phyloP scores from a whole-genome alignment of 805 yeast species.

The Saturnispora kantuleensis region DNA sequence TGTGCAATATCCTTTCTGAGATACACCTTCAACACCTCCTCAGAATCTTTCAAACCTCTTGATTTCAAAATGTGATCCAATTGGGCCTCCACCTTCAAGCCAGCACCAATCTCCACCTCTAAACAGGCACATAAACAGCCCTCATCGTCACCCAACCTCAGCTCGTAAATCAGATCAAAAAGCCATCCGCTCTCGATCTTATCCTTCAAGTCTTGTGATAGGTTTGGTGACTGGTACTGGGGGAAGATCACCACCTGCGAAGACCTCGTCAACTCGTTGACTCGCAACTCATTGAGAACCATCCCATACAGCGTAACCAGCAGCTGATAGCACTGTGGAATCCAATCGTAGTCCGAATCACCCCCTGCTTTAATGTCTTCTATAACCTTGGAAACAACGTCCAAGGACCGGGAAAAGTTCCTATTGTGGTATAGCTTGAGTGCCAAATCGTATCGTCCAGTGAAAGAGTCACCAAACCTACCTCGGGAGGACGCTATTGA shows the following conservation, averaged over 20 bases:
- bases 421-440: constrained; percentile 3
- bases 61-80: constrained; percentile 5
- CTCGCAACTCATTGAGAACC: background rate
- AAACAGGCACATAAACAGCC: background rate
- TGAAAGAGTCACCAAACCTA: background rate
- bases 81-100: constrained; percentile 6
- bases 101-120: background rate
- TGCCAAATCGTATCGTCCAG: constrained; percentile 1
- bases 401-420: constrained; percentile 2
- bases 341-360: background rate
- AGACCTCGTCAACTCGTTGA: background rate
- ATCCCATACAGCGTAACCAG: background rate
- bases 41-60: background rate
- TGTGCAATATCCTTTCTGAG: background rate
- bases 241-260: background rate
- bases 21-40: background rate
- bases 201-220: background rate
- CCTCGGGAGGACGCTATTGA: constrained; percentile 3
- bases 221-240: background rate
- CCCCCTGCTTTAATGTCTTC: background rate
- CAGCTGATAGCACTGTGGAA: background rate
- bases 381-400: background rate
- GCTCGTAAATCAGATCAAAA: constrained; percentile 2
- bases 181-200: background rate
- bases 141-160: constrained; percentile 1